phyloP scores from a whole-genome alignment of 495 filamentous ascomycete species.

The Neurospora sp. region DNA sequence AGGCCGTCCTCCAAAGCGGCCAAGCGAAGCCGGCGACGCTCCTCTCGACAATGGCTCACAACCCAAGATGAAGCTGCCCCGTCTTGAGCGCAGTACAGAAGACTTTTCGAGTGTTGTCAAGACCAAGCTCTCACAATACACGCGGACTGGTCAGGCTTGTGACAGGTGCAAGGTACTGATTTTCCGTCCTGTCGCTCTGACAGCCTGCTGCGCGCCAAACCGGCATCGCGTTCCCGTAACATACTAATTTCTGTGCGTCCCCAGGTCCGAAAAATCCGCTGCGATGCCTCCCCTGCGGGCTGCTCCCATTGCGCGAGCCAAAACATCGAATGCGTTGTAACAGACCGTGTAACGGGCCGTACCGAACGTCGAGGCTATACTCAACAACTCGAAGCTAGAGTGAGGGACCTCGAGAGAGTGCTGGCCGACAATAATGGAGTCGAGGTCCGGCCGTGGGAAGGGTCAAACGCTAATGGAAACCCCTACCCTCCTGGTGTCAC shows the following conservation, averaged over 20 bases:
- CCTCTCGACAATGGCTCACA: conserved; percentile 13
- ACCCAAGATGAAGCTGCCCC: conserved; percentile 36
- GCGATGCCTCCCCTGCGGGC: conserved; percentile 61
- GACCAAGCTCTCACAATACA: conserved; percentile 52
- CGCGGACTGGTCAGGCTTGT: conserved; percentile 77
- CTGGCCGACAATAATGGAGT: conserved; percentile 27
- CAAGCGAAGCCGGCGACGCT: conserved; percentile 26
- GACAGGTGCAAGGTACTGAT: conserved; percentile 75
- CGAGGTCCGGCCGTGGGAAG: conserved; percentile 29
- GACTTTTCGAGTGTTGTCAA: conserved; percentile 61
- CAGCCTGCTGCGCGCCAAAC: background rate
- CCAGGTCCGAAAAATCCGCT: conserved; percentile 75
- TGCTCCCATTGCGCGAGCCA: conserved; percentile 67
- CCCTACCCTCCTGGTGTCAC: conserved; percentile 21
- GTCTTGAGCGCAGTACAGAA: conserved; percentile 40
- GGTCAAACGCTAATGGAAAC: conserved; percentile 16
- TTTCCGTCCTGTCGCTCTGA: conserved; percentile 1
- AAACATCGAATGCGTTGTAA: conserved; percentile 65
- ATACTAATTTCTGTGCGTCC: background rate
- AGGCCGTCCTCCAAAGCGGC: conserved; percentile 31
- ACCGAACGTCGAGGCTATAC: conserved; percentile 68
- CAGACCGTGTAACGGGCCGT: conserved; percentile 78
- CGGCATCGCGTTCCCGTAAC: background rate
- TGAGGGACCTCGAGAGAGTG: conserved; percentile 38
- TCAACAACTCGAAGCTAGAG: conserved; percentile 44